Percentiles rank a stretch among this genome's conserved stretches.
These are phyloP conservation scores for Euclidium syriacum DNA, from an alignment of 345 rosid genomes.

Conservation along the genomic window DNA sequence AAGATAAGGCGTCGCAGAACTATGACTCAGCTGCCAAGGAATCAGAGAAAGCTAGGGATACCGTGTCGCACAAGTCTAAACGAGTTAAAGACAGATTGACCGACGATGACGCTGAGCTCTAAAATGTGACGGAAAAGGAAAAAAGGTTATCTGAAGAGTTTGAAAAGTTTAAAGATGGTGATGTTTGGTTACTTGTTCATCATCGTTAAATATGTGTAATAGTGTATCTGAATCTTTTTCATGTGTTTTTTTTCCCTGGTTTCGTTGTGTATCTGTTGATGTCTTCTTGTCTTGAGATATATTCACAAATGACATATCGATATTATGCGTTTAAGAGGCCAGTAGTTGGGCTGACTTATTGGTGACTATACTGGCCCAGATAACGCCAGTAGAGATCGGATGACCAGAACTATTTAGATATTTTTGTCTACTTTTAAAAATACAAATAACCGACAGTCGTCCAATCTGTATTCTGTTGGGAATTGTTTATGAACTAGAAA, in stretches of 20 bases:
- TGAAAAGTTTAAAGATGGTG: not conserved
- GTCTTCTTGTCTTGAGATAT: not conserved
- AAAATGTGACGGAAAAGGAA: not conserved
- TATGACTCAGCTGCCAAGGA: conserved; percentile 23
- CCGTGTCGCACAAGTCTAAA: conserved; percentile 19
- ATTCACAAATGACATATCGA: not conserved
- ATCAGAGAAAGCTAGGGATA: conserved; percentile 29
- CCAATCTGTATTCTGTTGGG: too few species aligned
- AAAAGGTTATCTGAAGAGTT: not conserved
- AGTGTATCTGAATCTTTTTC: not conserved
- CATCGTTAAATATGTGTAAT: conserved; percentile 1
- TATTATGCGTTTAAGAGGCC: not conserved
- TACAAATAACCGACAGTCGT: too few species aligned
- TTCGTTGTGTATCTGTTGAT: not conserved
- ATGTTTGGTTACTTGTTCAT: not conserved
- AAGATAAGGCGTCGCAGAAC: conserved; percentile 23
- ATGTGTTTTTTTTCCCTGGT: not conserved
- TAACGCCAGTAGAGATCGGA: too few species aligned
- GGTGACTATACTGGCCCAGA: too few species aligned
- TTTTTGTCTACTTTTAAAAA: too few species aligned
- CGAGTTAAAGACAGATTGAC: conserved; percentile 22
- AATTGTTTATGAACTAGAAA: too few species aligned
- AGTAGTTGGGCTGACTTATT: not conserved
- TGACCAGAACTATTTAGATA: too few species aligned
- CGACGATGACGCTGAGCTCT: conserved; percentile 31